Base-by-base conservation (phyloP, 2,329 filamentous ascomycete genomes). In the Fusarium sp. region DNA sequence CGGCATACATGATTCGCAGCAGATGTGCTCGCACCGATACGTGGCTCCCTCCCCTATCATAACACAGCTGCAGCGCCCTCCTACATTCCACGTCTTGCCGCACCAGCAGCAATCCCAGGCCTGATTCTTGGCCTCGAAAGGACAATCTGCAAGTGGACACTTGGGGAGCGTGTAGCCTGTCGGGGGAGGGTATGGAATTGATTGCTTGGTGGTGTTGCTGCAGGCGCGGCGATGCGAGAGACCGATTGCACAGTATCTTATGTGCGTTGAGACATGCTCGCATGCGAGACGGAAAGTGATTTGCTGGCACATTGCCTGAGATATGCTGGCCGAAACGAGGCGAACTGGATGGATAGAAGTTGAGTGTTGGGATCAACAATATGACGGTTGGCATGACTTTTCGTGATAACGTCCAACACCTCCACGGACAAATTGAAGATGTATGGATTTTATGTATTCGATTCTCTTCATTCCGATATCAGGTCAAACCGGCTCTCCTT, bases 71-170 rank as follows among this genome's bases (percentile, higher is more conserved):
- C 85, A 87, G 27, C 84, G 81, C 7, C 84, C 85, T 27, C 78
- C 77, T 46, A 80, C 80, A 71, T 87, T 87, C 80, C 83, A 83
- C n/a, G 79, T 78, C 71, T 86, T 86, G 29, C 85, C 85, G 62
- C 85, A 87, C 84, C 84, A 87, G 76, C 85, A 87, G 76, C 85
- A 87, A 76, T 85, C 85, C 85, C 85, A 87, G 67, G 76, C 81
- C 32, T 85, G 80, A 60, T 84, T 82, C 62, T 83, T 82, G 49
- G 78, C 77, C 76, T 86, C 84, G 69, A 85, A 87, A 10, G 85
- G 84, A 58, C 85, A 87, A 52, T 79, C 78, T 10, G 80, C 69
- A 59, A 86, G 75, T 46, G 84, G 83, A 68, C 85, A 87, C 62
- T 81, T 80, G 49, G 82, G 81, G 27, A 77, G 63, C 20, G 71